Evolutionary conservation across 73 alveolate genomes (phyloP), one percentile per base, ranked within the genome.

Genomic region (Stentor roeselii): DNA sequence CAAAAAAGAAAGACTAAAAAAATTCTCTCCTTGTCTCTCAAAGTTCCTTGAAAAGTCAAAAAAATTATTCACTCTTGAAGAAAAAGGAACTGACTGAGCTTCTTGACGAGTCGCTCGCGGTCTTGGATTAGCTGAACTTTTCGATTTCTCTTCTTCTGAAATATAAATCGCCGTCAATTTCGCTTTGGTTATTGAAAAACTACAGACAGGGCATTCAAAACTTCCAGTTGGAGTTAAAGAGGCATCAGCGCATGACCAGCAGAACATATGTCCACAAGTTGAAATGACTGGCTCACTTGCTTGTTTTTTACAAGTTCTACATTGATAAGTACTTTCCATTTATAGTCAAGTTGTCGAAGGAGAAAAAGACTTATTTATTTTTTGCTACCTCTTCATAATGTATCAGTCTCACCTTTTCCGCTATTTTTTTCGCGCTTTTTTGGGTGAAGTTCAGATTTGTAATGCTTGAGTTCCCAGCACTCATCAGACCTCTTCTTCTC

Each of bases 231-330:
- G 84, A 40, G 82, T 84, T 60, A 92, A 37, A 95, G 96, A 92
- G 87, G 83, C 50, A 67, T 88, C 77, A 42, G 90, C 78, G 59
- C 97, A 92, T 3, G 85, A 75, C 96, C 96, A 92, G 60, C 97
- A 92, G 82, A 67, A 92, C 75, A 92, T 58, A 88, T 92, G 97
- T n/a, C 97, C 97, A 75, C 97, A 92, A 61, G 60, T 75, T 15
- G 97, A 87, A 39, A 92, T 87, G 59, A 92, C 94, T 6, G 97
- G 96, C 39, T 90, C 95, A 41, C 77, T 78, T n/a, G 96, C 94
- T 34, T 78, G 59, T 14, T 84, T 90, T 40, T 84, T 50, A 82
- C 97, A 92, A 27, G 90, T 91, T 31, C 86, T 75, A 50, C 97
- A 92, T 77, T 91, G 94, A 88, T 90, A 92, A 59, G 61, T 86